A percentile compares a stretch with the other conserved stretches of the same genome.
Conservation (phyloP, 129 eudicot genomes). For the Saposhnikovia divaricata region DNA sequence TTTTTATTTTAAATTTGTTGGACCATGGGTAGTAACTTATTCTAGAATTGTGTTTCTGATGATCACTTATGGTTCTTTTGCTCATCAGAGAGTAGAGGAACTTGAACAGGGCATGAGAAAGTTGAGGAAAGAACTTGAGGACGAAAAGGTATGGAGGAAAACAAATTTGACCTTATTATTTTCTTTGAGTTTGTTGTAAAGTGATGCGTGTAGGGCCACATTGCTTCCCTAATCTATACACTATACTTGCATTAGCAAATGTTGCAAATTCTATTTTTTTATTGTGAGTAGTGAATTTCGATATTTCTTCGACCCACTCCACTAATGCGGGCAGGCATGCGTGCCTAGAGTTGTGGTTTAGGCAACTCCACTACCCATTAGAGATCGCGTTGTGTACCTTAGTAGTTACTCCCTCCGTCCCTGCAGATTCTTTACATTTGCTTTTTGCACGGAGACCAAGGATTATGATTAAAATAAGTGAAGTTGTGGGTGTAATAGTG, state of each 20-base stretch:
- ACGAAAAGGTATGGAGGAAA: conserved; percentile 71
- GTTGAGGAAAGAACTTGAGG: conserved; percentile 74
- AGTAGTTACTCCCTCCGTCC: no score
- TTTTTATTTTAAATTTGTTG: conserved; percentile 8
- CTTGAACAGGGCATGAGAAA: conserved; percentile 62
- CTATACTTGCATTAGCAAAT: not conserved
- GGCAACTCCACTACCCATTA: not conserved
- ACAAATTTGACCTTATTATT: conserved; percentile 6
- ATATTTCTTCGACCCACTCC: not conserved
- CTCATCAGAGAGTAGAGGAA: conserved; percentile 66
- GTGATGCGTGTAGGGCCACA: not conserved
- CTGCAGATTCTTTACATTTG: no score
- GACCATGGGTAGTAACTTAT: not conserved
- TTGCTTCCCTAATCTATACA: no score
- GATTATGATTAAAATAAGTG: no score
- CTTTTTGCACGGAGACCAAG: no score
- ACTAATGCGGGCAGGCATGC: not conserved
- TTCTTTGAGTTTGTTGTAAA: not conserved
- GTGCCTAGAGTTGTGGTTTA: not conserved
- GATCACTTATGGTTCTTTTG: conserved; percentile 13
- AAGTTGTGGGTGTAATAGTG: no score
- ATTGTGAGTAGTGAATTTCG: not conserved
- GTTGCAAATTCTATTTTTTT: not conserved
- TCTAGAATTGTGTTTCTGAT: not conserved
- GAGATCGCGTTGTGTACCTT: no score